These are phyloP conservation scores for Cicer judaicum DNA, from an alignment of 306 rosid species.

Conservation along the genomic window DNA sequence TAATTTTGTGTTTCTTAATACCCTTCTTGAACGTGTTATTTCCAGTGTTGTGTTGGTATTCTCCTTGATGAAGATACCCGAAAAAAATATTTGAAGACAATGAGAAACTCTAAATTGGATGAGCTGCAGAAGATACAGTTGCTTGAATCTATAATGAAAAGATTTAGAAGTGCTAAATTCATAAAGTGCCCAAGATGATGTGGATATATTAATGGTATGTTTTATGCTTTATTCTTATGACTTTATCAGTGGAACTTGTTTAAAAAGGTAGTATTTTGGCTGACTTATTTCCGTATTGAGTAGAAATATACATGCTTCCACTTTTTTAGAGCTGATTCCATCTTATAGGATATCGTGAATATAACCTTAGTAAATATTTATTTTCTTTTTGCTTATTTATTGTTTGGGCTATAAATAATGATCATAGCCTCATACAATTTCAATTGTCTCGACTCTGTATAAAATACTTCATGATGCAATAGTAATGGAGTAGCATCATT, in stretches of 20 bases:
- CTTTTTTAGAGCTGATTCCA: slow-evolving; percentile 31
- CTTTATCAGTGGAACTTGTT: slow-evolving; percentile 19
- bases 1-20: slow-evolving; percentile 37
- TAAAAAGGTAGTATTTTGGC: slow-evolving; percentile 32
- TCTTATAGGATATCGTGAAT: slow-evolving; percentile 10
- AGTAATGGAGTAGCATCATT: no score
- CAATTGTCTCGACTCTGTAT: no score
- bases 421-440: neutral
- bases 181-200: slow-evolving; percentile 71
- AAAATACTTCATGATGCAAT: no score
- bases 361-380: neutral
- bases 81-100: slow-evolving; percentile 58
- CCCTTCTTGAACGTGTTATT: no score
- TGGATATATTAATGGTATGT: slow-evolving; percentile 74
- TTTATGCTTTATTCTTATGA: slow-evolving; percentile 41
- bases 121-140: slow-evolving; percentile 56
- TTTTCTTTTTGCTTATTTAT: slow-evolving; percentile 5
- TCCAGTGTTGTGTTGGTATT: slow-evolving; percentile 79
- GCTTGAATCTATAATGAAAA: slow-evolving; percentile 35
- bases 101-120: slow-evolving; percentile 70
- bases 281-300: slow-evolving; percentile 27
- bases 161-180: slow-evolving; percentile 42
- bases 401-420: slow-evolving; percentile 21
- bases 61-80: slow-evolving; percentile 59
- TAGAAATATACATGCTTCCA: slow-evolving; percentile 16